Conservation (phyloP, 2,329 filamentous ascomycete genomes). For the Cladosporium sp. region DNA sequence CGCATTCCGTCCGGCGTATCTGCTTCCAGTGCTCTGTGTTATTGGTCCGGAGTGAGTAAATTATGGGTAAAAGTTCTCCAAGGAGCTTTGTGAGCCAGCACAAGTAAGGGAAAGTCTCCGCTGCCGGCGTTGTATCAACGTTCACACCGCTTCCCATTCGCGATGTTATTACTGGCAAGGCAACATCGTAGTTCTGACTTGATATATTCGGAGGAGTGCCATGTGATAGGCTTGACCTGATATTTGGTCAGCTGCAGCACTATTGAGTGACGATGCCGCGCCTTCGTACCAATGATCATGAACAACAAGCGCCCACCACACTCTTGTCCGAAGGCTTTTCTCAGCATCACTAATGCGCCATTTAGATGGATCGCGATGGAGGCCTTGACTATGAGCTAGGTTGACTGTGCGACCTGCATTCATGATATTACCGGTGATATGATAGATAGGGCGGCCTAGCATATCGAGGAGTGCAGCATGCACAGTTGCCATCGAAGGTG, state of each 20-base stretch:
- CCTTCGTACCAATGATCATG: constrained; percentile 48
- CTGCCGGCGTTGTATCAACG: background rate
- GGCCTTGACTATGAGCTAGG: constrained; percentile 52
- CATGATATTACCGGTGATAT: constrained; percentile 47
- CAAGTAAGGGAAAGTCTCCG: constrained; percentile 45
- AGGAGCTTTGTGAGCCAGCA: constrained; percentile 46
- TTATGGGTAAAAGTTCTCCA: constrained; percentile 36
- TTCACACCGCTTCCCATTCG: constrained; percentile 26
- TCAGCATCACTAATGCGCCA: constrained; percentile 51
- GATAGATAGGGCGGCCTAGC: constrained; percentile 38
- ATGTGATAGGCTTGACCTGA: constrained; percentile 52
- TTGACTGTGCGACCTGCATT: constrained; percentile 52
- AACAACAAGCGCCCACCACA: constrained; percentile 57
- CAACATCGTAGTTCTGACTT: constrained; percentile 54
- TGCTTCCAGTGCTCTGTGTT: constrained; percentile 26
- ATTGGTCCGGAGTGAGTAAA: constrained; percentile 34
- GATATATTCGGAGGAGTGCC: constrained; percentile 52
- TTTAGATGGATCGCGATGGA: constrained; percentile 52
- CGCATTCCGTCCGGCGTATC: constrained; percentile 31
- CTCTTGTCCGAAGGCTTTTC: constrained; percentile 48
- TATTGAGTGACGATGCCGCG: background rate
- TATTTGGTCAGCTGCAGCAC: background rate
- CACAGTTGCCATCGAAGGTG: constrained; percentile 38
- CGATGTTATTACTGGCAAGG: constrained; percentile 43
- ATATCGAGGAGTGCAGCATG: constrained; percentile 38